Evolutionary conservation across 805 yeast species (phyloP), one percentile per base, ranked within the genome.

Genomic region (Hanseniaspora taiwanica): DNA sequence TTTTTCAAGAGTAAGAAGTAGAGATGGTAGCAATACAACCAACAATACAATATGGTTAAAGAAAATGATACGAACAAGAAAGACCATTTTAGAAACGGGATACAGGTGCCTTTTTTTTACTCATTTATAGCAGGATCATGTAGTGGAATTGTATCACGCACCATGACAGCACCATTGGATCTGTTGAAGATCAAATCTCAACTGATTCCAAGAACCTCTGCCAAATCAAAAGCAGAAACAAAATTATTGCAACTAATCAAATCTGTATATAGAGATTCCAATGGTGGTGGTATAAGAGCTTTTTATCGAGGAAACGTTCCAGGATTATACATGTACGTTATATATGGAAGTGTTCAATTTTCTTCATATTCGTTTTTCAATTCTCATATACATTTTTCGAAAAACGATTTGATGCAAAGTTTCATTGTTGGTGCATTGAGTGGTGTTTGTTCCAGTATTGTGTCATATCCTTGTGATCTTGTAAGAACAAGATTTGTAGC

Each of bases 221-320:
- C 37, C 21, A 3, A 13, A 18, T 13, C 14, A 10, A 3, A 13
- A 29, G 6, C 18, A 29, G n/a, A n/a, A 29, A 29, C 33, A 16
- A 13, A 18, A 16, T 14, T 29, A 16, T 29, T 29, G 33, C 33
- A 29, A 16, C 14, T 29, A 18, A 14, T 29, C 18, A 13, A 29
- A 8, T n/a, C 18, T 14, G 33, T 29, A 4, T 29, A 29, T 16
- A 16, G 17, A 16, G 33, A 29, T 10, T 7, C 25, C 9, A 10
- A 56, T 16, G 66, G 73, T 25, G 97, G 89, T 57, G 94, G 94
- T 1, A 33, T 78, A 0, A 44, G 58, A 3, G 89, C 85, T 0
- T 65, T 89, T n/a, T 91, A 97, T 97, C 87, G 86, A 56, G 98
- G 98, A 0, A 91, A 91, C 54, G 69, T 84, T 0, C 94, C 98